phyloP scores from a whole-genome alignment of 768 basidiomycete species.

The Tulasnella sp. region DNA sequence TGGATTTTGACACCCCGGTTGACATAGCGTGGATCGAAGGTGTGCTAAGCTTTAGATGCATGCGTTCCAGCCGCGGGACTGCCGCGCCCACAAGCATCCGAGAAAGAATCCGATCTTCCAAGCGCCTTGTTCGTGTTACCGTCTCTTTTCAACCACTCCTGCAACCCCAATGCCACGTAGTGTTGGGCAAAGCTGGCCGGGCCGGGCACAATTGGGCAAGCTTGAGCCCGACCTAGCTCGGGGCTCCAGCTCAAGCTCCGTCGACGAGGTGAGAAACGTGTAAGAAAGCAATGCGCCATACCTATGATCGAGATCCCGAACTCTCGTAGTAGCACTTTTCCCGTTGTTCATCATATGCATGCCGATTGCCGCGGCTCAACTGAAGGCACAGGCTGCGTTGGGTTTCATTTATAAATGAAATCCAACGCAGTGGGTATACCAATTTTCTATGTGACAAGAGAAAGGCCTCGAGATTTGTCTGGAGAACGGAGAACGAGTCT shows the following conservation, averaged over 20 bases:
- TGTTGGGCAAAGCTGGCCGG: too few relatives aligned
- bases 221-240: too few relatives aligned
- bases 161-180: constrained; percentile 40
- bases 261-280: too few relatives aligned
- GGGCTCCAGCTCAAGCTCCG: too few relatives aligned
- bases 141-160: constrained; percentile 47
- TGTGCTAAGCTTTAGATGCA: constrained; percentile 41
- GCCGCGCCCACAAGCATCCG: background rate
- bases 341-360: constrained; percentile 91
- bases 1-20: constrained; percentile 36
- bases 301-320: background rate
- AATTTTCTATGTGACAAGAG: constrained; percentile 74
- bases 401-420: constrained; percentile 81
- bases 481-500: constrained; percentile 24
- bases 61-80: constrained; percentile 33
- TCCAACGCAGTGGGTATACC: constrained; percentile 80
- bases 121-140: constrained; percentile 42
- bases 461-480: constrained; percentile 21
- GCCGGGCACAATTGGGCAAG: too few relatives aligned
- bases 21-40: constrained; percentile 42
- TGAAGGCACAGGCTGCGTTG: constrained; percentile 83
- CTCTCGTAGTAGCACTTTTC: constrained; percentile 74
- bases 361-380: constrained; percentile 91
- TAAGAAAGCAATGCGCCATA: too few relatives aligned
- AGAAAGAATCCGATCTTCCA: constrained; percentile 9